Conservation (phyloP, 1,139 yeast species). For the Nadsonia starkeyi-henricii region DNA sequence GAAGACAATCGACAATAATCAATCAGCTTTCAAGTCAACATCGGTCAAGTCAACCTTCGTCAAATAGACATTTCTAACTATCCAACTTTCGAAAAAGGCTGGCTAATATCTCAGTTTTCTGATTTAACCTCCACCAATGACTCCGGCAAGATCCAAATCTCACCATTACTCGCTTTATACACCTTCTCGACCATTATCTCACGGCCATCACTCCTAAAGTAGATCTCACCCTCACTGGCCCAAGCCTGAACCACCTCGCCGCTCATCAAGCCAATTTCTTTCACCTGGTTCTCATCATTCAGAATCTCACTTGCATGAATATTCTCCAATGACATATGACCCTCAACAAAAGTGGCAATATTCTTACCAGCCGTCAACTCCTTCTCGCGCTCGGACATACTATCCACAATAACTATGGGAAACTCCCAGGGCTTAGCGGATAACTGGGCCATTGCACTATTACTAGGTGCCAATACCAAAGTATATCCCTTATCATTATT, state of each 20-base stretch:
- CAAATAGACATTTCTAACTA: too few species aligned
- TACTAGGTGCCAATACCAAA: conserved; percentile 24
- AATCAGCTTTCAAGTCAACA: too few species aligned
- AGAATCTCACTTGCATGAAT: conserved; percentile 3
- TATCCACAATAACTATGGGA: conserved; percentile 15
- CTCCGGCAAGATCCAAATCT: conserved; percentile 14
- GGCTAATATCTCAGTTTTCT: too few species aligned
- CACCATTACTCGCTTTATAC: conserved; percentile 17
- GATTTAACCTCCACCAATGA: conserved; percentile 7
- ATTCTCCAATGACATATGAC: conserved; percentile 18
- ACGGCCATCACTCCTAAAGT: conserved; percentile 8
- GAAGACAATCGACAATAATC: too few species aligned
- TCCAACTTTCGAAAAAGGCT: too few species aligned
- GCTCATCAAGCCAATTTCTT: conserved; percentile 10
- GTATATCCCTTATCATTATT: conserved; percentile 18
- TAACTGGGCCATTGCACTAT: conserved; percentile 19
- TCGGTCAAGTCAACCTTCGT: too few species aligned
- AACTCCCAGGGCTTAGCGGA: conserved; percentile 25
- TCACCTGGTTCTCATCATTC: conserved; percentile 5
- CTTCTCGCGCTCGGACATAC: conserved; percentile 13
- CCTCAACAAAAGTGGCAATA: conserved; percentile 17
- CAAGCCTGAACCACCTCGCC: conserved; percentile 8
- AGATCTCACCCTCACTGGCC: conserved; percentile 6
- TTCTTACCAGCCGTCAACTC: conserved; percentile 18
- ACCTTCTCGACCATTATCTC: conserved; percentile 12